Conservation (phyloP, 2,329 filamentous ascomycete genomes). For the Trichoderma guizhouense region DNA sequence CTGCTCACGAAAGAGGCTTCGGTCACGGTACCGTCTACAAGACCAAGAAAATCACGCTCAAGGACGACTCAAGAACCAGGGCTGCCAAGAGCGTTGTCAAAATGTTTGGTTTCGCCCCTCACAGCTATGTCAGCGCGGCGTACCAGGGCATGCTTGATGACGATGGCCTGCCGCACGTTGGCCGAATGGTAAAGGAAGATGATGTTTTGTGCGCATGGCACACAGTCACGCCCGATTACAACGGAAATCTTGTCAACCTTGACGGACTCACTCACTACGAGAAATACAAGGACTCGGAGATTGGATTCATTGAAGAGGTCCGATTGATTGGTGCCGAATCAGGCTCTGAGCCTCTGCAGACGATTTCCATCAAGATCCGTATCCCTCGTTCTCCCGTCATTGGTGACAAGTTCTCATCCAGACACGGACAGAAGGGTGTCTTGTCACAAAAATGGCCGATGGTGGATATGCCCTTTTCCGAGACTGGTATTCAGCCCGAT, state of each 20-base stretch:
- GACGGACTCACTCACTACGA: constrained; percentile 84
- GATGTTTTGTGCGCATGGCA: constrained; percentile 88
- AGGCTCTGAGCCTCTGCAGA: constrained; percentile 79
- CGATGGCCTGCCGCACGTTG: constrained; percentile 82
- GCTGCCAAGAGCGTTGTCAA: constrained; percentile 69
- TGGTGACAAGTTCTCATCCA: constrained; percentile 98
- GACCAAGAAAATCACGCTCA: constrained; percentile 85
- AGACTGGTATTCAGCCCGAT: constrained; percentile 94
- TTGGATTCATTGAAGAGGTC: constrained; percentile 87
- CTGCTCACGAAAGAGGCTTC: constrained; percentile 91
- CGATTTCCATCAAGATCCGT: constrained; percentile 87
- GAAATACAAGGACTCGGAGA: constrained; percentile 91
- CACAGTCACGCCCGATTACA: constrained; percentile 76
- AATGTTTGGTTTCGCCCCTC: constrained; percentile 87
- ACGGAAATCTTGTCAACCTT: constrained; percentile 75
- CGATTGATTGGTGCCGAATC: constrained; percentile 83
- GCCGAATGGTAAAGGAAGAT: constrained; percentile 72
- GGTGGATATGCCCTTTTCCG: constrained; percentile 92
- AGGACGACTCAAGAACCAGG: constrained; percentile 69
- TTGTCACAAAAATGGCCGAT: constrained; percentile 93
- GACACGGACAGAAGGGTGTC: constrained; percentile 98
- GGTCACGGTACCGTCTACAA: constrained; percentile 97
- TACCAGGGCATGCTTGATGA: constrained; percentile 74
- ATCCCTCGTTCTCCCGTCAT: constrained; percentile 88
- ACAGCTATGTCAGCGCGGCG: constrained; percentile 65